These are phyloP conservation scores for Amaranthus tricolor DNA, from an alignment of 179 eudicot species.

Conservation along the genomic window DNA sequence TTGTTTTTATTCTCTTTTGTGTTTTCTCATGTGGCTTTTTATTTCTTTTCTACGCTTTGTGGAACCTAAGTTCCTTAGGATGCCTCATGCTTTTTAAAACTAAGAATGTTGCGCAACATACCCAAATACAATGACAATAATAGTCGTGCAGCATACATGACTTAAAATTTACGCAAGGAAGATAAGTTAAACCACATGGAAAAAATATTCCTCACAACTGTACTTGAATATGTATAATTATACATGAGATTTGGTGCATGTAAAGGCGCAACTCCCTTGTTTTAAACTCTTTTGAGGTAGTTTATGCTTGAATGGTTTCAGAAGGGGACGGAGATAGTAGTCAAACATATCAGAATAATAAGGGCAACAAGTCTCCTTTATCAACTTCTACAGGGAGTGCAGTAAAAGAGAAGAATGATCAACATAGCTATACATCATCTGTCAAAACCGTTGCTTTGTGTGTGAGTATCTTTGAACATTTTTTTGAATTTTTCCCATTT, in stretches of 20 bases:
- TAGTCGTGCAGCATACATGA: no score
- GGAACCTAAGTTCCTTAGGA: no score
- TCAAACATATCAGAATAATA: slow-evolving; percentile 28
- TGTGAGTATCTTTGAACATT: slow-evolving; percentile 40
- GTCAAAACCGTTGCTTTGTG: slow-evolving; percentile 75
- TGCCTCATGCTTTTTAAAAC: no score
- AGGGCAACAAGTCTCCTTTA: slow-evolving; percentile 28
- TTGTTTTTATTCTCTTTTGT: no score
- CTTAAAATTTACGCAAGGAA: no score
- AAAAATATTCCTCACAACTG: not conserved
- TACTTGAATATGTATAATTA: not conserved
- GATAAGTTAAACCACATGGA: no score
- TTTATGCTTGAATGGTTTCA: slow-evolving; percentile 33
- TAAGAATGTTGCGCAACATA: no score
- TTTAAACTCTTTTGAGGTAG: slow-evolving; percentile 10
- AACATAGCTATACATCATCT: slow-evolving; percentile 44
- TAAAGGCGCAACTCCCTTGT: not conserved
- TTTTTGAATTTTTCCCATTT: not conserved
- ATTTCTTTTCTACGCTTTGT: no score
- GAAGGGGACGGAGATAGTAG: slow-evolving; percentile 36
- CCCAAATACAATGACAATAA: no score
- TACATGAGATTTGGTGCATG: not conserved
- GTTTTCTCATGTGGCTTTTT: no score
- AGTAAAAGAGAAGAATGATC: slow-evolving; percentile 27
- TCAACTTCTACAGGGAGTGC: slow-evolving; percentile 31